Evolutionary conservation across 139 green algal species (phyloP).

Genomic region (Closterium sp.): DNA sequence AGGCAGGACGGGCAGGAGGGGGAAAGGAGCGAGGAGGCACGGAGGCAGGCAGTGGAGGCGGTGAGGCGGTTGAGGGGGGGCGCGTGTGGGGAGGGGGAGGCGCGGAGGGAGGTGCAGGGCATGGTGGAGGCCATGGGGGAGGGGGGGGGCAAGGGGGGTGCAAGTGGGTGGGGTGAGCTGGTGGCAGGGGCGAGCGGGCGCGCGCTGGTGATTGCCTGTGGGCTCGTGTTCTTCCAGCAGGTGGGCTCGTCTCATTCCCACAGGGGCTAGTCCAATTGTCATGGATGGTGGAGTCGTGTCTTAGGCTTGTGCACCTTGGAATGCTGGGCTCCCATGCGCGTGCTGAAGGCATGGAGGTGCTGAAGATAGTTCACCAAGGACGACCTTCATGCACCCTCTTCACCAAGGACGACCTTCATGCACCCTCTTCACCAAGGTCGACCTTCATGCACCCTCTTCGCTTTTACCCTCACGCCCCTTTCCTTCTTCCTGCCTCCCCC

Average conservation of each 20-base stretch:
- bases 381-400: no score
- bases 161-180: constrained; percentile 33
- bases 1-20: not conserved
- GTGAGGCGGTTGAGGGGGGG: constrained; percentile 1
- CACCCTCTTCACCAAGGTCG: no score
- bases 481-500: no score
- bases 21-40: not conserved
- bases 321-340: no score
- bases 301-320: no score
- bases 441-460: no score
- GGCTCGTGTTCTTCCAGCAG: constrained; percentile 58
- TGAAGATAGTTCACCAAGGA: no score
- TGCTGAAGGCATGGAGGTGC: no score
- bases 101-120: constrained; percentile 23
- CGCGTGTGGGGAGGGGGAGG: not conserved
- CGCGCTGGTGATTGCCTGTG: constrained; percentile 51
- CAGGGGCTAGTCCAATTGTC: not conserved
- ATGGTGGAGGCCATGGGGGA: constrained; percentile 17
- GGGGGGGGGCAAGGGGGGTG: not conserved
- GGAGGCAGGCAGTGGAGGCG: not conserved
- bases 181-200: constrained; percentile 40
- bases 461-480: no score
- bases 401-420: no score
- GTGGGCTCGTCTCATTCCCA: not conserved
- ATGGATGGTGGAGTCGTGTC: no score